Evolutionary conservation across 2,329 filamentous ascomycete species (phyloP).

Genomic region (Aspergillus tubingensis): DNA sequence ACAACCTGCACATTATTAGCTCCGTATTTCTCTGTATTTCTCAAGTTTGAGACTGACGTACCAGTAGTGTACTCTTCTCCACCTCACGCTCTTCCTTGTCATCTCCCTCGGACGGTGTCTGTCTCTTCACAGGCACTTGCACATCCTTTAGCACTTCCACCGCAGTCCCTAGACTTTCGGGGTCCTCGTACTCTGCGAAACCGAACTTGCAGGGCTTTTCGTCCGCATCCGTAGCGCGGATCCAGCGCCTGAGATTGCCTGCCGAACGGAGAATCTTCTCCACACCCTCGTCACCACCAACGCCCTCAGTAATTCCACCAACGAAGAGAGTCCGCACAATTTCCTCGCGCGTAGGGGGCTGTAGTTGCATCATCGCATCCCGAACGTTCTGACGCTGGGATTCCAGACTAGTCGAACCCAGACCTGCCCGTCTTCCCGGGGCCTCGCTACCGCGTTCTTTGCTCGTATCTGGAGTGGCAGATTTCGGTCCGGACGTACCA

Average conservation of each 20-base stretch:
- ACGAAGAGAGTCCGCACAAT: constrained; percentile 90
- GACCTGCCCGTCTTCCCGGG: constrained; percentile 55
- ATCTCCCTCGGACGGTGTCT: constrained; percentile 51
- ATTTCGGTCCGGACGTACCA: constrained; percentile 72
- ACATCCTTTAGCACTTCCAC: constrained; percentile 82
- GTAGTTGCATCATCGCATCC: constrained; percentile 69
- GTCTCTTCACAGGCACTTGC: constrained; percentile 77
- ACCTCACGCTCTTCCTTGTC: constrained; percentile 51
- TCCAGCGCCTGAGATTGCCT: constrained; percentile 82
- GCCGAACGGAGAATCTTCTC: constrained; percentile 77
- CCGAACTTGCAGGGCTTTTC: constrained; percentile 85
- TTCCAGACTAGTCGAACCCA: constrained; percentile 65
- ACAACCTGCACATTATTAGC: constrained; percentile 51
- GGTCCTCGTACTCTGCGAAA: constrained; percentile 93
- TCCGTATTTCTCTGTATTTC: neutral
- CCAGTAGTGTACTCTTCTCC: constrained; percentile 70
- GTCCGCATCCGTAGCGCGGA: constrained; percentile 73
- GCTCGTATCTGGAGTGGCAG: constrained; percentile 48
- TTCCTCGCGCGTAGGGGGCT: constrained; percentile 85
- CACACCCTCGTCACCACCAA: constrained; percentile 74
- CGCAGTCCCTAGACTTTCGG: constrained; percentile 80
- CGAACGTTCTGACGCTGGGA: constrained; percentile 66
- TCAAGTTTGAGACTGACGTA: constrained; percentile 36
- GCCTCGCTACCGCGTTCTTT: constrained; percentile 48
- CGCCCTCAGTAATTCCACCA: constrained; percentile 77